Evolutionary conservation across 352 stramenopile genomes (phyloP).

Genomic region (Phytopythium helicoides): DNA sequence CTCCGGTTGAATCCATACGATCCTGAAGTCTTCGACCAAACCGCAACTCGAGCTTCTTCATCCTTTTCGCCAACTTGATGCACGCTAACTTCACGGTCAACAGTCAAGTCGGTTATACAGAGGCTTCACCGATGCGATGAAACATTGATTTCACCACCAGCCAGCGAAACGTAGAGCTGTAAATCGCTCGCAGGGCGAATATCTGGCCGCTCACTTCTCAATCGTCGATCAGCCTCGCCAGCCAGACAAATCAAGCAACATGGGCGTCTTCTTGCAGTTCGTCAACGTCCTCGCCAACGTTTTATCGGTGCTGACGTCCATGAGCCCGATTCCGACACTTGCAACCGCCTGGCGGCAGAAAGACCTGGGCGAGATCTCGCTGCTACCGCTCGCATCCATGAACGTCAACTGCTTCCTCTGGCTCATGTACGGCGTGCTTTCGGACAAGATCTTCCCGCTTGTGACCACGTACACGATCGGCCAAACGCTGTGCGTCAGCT

Average conservation of each 20-base stretch:
- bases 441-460: not conserved
- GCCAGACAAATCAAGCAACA: not conserved
- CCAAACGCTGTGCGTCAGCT: too few species aligned
- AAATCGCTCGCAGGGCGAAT: too few species aligned
- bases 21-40: too few species aligned
- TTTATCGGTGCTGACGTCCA: not conserved
- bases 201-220: not conserved
- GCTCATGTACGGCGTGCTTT: slow-evolving; percentile 2
- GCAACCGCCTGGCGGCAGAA: not conserved
- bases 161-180: too few species aligned
- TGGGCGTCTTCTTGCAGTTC: not conserved
- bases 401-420: slow-evolving; percentile 9
- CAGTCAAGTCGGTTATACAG: too few species aligned
- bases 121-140: too few species aligned
- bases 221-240: not conserved
- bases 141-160: too few species aligned
- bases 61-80: too few species aligned
- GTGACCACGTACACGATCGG: not conserved
- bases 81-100: too few species aligned
- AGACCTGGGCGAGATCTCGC: not conserved
- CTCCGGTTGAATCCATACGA: too few species aligned
- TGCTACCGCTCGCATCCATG: not conserved
- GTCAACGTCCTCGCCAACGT: not conserved
- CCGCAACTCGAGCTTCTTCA: too few species aligned
- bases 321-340: not conserved